Conservation (phyloP, 495 filamentous ascomycete genomes). For the Hamigera avellanea region DNA sequence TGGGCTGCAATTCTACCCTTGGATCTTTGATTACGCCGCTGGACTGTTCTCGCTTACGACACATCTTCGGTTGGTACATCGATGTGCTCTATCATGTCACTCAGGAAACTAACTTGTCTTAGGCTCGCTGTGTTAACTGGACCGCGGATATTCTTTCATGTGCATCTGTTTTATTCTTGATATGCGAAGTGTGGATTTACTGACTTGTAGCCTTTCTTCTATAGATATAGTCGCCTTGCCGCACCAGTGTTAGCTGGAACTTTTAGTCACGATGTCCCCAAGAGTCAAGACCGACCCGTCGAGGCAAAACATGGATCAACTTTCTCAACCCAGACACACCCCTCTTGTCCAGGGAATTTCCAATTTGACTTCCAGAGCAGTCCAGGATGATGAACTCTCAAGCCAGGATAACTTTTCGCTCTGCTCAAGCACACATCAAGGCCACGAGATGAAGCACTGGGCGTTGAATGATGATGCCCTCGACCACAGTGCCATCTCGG, state of each 20-base stretch:
- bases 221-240: constrained; percentile 13
- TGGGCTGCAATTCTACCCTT: too few relatives aligned
- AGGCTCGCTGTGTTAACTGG: constrained; percentile 6
- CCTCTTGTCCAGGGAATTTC: constrained; percentile 27
- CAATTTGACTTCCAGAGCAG: constrained; percentile 28
- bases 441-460: constrained; percentile 32
- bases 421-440: constrained; percentile 27
- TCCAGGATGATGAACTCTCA: constrained; percentile 38
- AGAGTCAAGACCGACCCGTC: constrained; percentile 26
- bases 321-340: constrained; percentile 21
- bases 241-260: constrained; percentile 5
- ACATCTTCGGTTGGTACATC: too few relatives aligned
- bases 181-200: constrained; percentile 15
- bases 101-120: constrained; percentile 10
- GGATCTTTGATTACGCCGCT: too few relatives aligned
- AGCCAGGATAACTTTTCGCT: constrained; percentile 34
- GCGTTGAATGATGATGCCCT: constrained; percentile 27
- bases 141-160: constrained; percentile 14
- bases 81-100: background rate
- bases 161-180: constrained; percentile 6
- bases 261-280: constrained; percentile 23
- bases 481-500: constrained; percentile 23
- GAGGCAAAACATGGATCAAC: constrained; percentile 21
- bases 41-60: too few relatives aligned
- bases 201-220: constrained; percentile 22